Percentiles rank a stretch among this genome's conserved stretches.
phyloP scores from a whole-genome alignment of 257 asterid genomes.

The Forsythia suspensa region DNA sequence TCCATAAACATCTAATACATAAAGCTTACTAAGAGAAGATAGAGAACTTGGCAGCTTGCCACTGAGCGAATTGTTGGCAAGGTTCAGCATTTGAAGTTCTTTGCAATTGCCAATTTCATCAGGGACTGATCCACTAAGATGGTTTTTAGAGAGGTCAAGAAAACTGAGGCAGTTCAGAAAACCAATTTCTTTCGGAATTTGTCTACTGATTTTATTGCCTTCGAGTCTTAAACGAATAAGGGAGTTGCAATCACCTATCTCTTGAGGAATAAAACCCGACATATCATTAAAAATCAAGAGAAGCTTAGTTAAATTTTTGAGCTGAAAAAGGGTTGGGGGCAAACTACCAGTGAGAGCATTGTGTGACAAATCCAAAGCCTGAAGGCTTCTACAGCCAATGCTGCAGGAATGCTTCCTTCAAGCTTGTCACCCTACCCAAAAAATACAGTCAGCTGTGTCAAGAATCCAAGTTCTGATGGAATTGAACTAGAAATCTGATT shows the following conservation, averaged over 20 bases:
- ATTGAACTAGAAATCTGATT: constrained; percentile 68
- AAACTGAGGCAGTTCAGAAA: constrained; percentile 51
- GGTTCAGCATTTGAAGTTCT: constrained; percentile 62
- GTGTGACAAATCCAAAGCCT: constrained; percentile 68
- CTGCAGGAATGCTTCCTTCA: constrained; percentile 63
- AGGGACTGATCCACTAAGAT: constrained; percentile 54
- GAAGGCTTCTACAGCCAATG: constrained; percentile 66
- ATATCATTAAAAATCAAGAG: constrained; percentile 61
- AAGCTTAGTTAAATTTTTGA: constrained; percentile 64
- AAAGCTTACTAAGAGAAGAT: constrained; percentile 50
- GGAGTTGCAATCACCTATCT: constrained; percentile 63
- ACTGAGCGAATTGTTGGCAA: constrained; percentile 56
- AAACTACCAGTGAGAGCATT: constrained; percentile 63
- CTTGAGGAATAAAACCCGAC: constrained; percentile 67
- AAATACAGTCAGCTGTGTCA: constrained; percentile 56
- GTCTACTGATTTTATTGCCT: constrained; percentile 59
- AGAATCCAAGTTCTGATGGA: constrained; percentile 57
- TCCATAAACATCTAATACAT: constrained; percentile 59
- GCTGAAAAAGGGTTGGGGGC: constrained; percentile 57
- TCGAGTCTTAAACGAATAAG: constrained; percentile 57
- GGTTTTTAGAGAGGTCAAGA: constrained; percentile 68
- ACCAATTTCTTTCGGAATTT: constrained; percentile 63
- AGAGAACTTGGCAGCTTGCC: constrained; percentile 54
- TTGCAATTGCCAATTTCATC: constrained; percentile 64
- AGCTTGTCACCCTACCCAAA: constrained; percentile 84